phyloP scores from a whole-genome alignment of 345 rosid species.

The Euclidium syriacum region DNA sequence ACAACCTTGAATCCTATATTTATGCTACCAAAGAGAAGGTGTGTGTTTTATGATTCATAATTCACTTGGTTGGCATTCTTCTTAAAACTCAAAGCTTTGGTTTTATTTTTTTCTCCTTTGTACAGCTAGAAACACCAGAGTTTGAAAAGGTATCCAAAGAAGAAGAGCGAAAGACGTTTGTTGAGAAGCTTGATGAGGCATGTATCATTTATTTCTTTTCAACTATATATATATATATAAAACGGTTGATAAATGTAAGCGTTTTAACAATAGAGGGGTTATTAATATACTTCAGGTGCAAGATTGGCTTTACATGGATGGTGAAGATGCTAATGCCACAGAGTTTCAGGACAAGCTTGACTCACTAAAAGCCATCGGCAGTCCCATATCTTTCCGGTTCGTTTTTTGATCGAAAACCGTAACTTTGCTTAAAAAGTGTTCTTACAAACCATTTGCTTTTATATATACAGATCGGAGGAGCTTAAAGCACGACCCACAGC shows the following conservation, averaged over 20 bases:
- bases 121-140: conserved; percentile 73
- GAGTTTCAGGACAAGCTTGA: conserved; percentile 69
- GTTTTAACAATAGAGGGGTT: neutral
- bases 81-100: conserved; percentile 9
- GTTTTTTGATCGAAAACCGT: conserved; percentile 4
- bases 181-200: conserved; percentile 91
- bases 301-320: conserved; percentile 97
- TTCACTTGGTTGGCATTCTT: neutral
- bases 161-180: conserved; percentile 75
- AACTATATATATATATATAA: neutral
- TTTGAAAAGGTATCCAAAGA: conserved; percentile 61
- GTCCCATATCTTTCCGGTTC: conserved; percentile 79
- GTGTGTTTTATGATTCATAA: conserved; percentile 2
- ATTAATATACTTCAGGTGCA: conserved; percentile 58
- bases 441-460: neutral
- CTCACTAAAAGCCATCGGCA: conserved; percentile 64
- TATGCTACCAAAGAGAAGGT: conserved; percentile 98
- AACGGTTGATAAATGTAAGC: neutral
- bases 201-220: neutral
- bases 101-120: conserved; percentile 1
- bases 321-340: conserved; percentile 81
- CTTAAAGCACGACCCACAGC: conserved; percentile 80
- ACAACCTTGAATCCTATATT: conserved; percentile 88
- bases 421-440: neutral
- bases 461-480: conserved; percentile 57